Conservation (phyloP, 2,329 filamentous ascomycete species). For the Fusarium azukiicola region DNA sequence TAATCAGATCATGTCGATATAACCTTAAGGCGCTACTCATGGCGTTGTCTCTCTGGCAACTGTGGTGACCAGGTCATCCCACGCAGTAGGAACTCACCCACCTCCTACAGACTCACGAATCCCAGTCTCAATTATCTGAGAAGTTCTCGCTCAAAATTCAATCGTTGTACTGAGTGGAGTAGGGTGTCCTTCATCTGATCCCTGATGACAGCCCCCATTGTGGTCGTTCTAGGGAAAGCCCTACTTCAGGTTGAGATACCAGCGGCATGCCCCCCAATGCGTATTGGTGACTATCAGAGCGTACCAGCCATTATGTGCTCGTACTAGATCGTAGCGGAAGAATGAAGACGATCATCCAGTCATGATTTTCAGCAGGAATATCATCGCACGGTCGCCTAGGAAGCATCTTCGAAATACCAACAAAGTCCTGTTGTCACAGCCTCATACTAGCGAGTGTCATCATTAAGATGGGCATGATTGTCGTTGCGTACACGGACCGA, state of each 20-base stretch:
- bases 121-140: background rate
- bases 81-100: background rate
- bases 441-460: background rate
- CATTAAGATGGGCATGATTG: constrained; percentile 10
- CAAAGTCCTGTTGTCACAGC: background rate
- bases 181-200: background rate
- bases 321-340: background rate
- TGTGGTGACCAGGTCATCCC: too few relatives aligned
- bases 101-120: background rate
- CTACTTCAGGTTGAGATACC: background rate
- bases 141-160: background rate
- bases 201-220: background rate
- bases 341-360: background rate
- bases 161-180: background rate
- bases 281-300: background rate
- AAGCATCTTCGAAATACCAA: background rate
- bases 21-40: background rate
- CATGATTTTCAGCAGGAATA: background rate
- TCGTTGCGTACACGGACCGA: constrained; percentile 23
- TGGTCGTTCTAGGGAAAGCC: background rate
- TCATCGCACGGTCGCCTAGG: background rate
- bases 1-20: background rate
- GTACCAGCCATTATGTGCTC: background rate
- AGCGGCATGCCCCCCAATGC: background rate
- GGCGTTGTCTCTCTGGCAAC: background rate